Percentiles rank a stretch among this genome's conserved stretches.
Conservation (phyloP, 2,329 filamentous ascomycete genomes). For the Coleophoma crateriformis region DNA sequence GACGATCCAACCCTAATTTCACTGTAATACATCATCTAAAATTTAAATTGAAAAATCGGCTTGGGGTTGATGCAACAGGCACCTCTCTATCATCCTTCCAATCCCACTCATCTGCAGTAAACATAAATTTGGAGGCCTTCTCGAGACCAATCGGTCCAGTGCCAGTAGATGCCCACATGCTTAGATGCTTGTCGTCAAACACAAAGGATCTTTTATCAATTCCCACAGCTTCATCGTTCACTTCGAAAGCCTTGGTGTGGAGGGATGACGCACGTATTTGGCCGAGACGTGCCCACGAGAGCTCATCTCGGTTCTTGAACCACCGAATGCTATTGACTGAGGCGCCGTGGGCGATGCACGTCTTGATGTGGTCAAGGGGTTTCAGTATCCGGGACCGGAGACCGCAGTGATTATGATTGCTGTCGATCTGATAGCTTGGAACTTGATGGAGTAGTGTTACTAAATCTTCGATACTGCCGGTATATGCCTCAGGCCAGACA, state of each 20-base stretch:
- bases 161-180: not conserved
- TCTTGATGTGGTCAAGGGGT: slow-evolving; percentile 57
- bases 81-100: not conserved
- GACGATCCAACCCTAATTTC: not conserved
- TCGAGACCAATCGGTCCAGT: slow-evolving; percentile 19
- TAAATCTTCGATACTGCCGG: slow-evolving; percentile 56
- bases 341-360: slow-evolving; percentile 44
- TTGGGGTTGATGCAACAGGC: not conserved
- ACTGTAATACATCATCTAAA: not conserved
- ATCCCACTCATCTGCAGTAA: not conserved
- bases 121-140: slow-evolving; percentile 31
- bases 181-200: not conserved
- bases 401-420: slow-evolving; percentile 69
- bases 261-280: not conserved
- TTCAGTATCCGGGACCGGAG: slow-evolving; percentile 60
- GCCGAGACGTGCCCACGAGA: not conserved
- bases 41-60: not conserved
- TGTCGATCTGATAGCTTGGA: slow-evolving; percentile 69
- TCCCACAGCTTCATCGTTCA: not conserved
- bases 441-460: slow-evolving; percentile 58
- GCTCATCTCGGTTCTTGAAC: slow-evolving; percentile 28
- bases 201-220: too few relatives aligned
- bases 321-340: slow-evolving; percentile 40
- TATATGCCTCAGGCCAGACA: slow-evolving; percentile 34
- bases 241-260: not conserved